Base-by-base conservation (phyloP, 169 alveolate species). In the Besnoitia besnoiti region DNA sequence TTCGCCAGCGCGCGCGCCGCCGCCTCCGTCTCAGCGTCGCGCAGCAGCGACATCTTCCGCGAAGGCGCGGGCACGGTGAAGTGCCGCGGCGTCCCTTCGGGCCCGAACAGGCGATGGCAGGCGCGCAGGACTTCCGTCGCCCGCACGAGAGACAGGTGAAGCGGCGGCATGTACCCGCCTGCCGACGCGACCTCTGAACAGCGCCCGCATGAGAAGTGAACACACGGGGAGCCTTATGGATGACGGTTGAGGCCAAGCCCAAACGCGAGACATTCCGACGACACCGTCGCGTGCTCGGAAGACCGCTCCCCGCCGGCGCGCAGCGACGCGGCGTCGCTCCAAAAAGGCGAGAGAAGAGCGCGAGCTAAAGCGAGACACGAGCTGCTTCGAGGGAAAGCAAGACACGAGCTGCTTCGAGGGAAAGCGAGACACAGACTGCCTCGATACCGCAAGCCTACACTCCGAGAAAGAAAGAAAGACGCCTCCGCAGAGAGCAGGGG, bases 61-160 rank as follows among this genome's bases (percentile, higher is more conserved):
- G 67, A 42, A 4, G 44, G 40, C 37, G 49, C 37, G 3, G 59
- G 87, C n/a, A 77, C 33, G 4, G 40, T 55, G 59, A 77, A 77
- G 87, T 4, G 61, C 16, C 55, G 59, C 1, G 49, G 40, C 2
- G 87, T 39, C 12, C 24, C 44, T 7, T 1, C 7, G 44, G 44
- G 80, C 44, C 67, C 80, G 35, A 40, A 77, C 40, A 4, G n/a
- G 39, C 33, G 61, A 21, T 39, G n/a, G 40, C 59, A 77, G 10
- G 40, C 39, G 5, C 50, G 87, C 37, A 77, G 39, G 59, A 35
- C 50, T 40, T 77, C 87, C 35, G 40, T 55, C 30, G 87, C 87
- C 50, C 87, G 87, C 55, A 77, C 87, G n/a, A 77, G 59, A 51
- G 87, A 39, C 14, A 77, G 87, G 21, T 77, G 87, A 4, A 77